These are phyloP conservation scores for Anthoceros angustus DNA, from an alignment of 225 moss, liverwort and hornwort genomes.

Conservation along the genomic window DNA sequence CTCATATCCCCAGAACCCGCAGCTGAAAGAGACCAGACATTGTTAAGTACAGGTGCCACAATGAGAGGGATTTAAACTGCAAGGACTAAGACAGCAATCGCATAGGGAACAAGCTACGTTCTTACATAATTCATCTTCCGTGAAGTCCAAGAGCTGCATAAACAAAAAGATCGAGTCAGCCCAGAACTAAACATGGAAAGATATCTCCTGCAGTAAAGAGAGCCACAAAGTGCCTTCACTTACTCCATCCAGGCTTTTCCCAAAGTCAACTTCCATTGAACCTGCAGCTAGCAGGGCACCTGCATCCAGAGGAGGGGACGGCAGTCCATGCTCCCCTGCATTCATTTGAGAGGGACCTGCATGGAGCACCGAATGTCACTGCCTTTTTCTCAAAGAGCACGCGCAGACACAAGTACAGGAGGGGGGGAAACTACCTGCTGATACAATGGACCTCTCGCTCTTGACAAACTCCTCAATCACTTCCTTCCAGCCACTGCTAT, in stretches of 20 bases:
- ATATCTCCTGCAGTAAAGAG: neutral
- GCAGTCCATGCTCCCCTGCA: conserved; percentile 60
- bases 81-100: too few relatives aligned
- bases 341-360: conserved; percentile 33
- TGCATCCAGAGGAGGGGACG: conserved; percentile 82
- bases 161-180: neutral
- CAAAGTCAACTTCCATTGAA: neutral
- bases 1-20: neutral
- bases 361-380: conserved; percentile 12
- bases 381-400: conserved; percentile 5
- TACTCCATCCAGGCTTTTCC: neutral
- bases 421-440: too few relatives aligned
- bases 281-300: conserved; percentile 56
- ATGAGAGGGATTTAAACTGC: neutral
- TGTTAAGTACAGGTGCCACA: neutral
- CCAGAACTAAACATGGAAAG: neutral
- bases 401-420: neutral
- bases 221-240: neutral
- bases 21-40: neutral
- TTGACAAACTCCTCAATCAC: neutral
- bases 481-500: neutral
- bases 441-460: too few relatives aligned
- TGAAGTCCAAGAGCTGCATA: conserved; percentile 60
- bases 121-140: conserved; percentile 88
- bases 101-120: neutral